These are phyloP conservation scores for Passalora sequoiae DNA, from an alignment of 2,329 filamentous ascomycete species.

Conservation along the genomic window DNA sequence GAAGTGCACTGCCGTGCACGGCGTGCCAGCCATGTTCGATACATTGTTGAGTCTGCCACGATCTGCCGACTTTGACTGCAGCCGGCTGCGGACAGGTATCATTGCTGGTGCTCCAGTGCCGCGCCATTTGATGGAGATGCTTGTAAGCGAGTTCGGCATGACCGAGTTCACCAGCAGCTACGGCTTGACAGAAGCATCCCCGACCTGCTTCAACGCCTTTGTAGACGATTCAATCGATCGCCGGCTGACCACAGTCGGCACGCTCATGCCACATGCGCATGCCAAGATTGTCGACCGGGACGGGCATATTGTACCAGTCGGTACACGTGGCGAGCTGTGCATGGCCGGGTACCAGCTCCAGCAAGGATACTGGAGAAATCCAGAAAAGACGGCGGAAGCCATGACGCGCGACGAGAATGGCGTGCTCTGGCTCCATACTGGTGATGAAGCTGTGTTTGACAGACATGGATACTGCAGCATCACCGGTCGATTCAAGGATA, in stretches of 20 bases:
- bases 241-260: conserved; percentile 69
- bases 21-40: conserved; percentile 80
- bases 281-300: conserved; percentile 71
- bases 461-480: conserved; percentile 39
- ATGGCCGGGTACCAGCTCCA: conserved; percentile 73
- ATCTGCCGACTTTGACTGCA: conserved; percentile 44
- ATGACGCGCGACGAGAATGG: conserved; percentile 48
- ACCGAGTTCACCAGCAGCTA: conserved; percentile 57
- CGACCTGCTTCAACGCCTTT: conserved; percentile 76
- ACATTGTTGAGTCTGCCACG: conserved; percentile 51
- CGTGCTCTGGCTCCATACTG: conserved; percentile 61
- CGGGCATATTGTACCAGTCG: conserved; percentile 62
- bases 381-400: conserved; percentile 67
- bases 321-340: conserved; percentile 66
- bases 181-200: conserved; percentile 69
- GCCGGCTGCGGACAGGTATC: conserved; percentile 64
- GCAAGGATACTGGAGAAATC: conserved; percentile 60
- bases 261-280: conserved; percentile 64
- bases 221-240: conserved; percentile 64
- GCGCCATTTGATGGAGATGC: conserved; percentile 65
- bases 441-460: conserved; percentile 52
- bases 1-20: conserved; percentile 63
- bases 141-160: conserved; percentile 71
- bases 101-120: conserved; percentile 74
- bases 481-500: conserved; percentile 32